phyloP scores from a whole-genome alignment of 1,284 basidiomycete genomes.

The Mycena sp. region DNA sequence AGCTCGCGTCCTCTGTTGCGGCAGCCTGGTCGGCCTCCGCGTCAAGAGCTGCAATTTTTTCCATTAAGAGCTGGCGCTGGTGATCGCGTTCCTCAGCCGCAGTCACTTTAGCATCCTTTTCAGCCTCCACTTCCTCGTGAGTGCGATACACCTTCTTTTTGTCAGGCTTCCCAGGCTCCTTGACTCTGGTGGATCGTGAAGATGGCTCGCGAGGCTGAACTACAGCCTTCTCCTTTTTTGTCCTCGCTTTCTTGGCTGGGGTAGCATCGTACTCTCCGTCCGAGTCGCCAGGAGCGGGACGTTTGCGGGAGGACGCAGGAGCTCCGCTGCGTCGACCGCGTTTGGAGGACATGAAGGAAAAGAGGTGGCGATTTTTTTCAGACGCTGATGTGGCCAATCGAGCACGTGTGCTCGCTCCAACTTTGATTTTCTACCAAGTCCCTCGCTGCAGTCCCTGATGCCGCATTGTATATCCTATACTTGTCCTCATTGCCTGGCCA shows the following conservation, averaged over 20 bases:
- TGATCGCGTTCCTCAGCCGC: background rate
- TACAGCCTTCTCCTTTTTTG: background rate
- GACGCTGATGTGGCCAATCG: conserved; percentile 4
- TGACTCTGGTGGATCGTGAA: background rate
- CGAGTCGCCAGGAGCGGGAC: background rate
- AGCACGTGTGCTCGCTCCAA: conserved; percentile 13
- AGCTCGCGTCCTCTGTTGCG: background rate
- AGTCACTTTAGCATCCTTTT: background rate
- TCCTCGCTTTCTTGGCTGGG: background rate
- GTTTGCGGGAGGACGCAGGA: background rate
- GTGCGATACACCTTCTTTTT: background rate
- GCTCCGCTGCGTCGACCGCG: background rate
- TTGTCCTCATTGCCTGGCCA: conserved; percentile 3
- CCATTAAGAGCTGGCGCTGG: background rate
- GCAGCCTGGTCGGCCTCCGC: background rate
- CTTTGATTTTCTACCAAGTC: conserved; percentile 16
- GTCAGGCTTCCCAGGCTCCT: background rate
- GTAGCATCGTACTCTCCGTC: background rate
- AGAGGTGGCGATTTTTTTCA: background rate
- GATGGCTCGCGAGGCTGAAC: conserved; percentile 2
- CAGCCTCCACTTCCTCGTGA: background rate
- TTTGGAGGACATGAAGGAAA: conserved; percentile 7
- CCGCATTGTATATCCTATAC: conserved; percentile 2
- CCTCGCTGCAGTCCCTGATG: conserved; percentile 1
- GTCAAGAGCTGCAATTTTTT: background rate